Base-by-base conservation (phyloP, 495 filamentous ascomycete genomes). In the Talaromyces thailandensis region DNA sequence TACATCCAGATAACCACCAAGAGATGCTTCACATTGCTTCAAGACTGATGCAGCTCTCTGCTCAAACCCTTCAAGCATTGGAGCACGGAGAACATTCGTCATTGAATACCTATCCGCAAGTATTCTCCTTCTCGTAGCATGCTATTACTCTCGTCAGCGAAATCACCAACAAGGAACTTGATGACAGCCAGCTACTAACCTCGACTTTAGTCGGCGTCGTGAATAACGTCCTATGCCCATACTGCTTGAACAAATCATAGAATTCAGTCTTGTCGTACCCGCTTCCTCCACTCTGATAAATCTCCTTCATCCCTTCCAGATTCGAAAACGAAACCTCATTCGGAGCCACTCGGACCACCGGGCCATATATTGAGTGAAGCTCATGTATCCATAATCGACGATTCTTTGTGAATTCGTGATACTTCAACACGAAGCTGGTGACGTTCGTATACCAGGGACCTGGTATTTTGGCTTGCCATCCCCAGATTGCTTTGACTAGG, bases 261-360 rank as follows among this genome's bases (percentile, higher is more conserved):
- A 85, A 85, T 64, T 85, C 83, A 0, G 84, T 88, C 73, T 88
- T 88, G 60, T 87, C 81, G 64, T 85, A 88, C 7, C 86, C 85
- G 65, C 85, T 87, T 0, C 86, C 86, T 1, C 82, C 82, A 0
- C 81, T 83, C 29, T 79, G 76, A 68, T 88, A 88, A 23, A 88
- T 88, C 68, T 87, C 84, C 63, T 82, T 85, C n/a, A 87, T 75
- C 0, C 81, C 85, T 21, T 78, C 73, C 1, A 81, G 63, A 2
- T 79, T 81, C 0, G 81, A 80, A 61, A 89, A 88, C 0, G 81
- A 82, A 50, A 90, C 64, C 69, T 90, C 88, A 56, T 78, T 55
- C 0, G 88, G 88, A 1, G 77, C 86, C 12, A 90, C 66, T 7
- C 85, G 80, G 18, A 90, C 74, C 18, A 91, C 73, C 1, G 81